These are phyloP conservation scores for Salpingoeca rosetta DNA, from an alignment of 78 protist genomes.

Conservation along the genomic window DNA sequence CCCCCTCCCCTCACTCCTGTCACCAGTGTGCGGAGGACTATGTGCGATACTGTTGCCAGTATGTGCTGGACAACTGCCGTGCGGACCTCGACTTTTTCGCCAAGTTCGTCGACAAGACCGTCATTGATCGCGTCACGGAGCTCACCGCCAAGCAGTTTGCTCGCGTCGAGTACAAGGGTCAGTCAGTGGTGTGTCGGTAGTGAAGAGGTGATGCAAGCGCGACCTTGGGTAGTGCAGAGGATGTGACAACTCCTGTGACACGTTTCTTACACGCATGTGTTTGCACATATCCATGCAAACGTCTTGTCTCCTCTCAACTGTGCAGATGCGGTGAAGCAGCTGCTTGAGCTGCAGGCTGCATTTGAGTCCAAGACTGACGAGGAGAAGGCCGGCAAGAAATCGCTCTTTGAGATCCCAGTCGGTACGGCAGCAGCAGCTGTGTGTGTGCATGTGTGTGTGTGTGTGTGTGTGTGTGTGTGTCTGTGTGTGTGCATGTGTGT, in stretches of 20 bases:
- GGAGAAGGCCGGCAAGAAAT: background rate
- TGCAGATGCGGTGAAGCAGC: background rate
- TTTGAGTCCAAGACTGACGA: background rate
- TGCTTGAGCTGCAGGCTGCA: background rate
- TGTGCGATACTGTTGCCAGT: background rate
- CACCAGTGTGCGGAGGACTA: background rate
- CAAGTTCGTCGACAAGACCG: background rate
- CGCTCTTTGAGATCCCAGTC: background rate
- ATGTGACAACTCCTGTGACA: background rate
- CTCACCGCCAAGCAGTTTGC: slow-evolving; percentile 14
- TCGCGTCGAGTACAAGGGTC: slow-evolving; percentile 39
- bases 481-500: slow-evolving; percentile 1
- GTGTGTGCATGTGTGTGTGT: slow-evolving; percentile 1
- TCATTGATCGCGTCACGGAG: slow-evolving; percentile 49
- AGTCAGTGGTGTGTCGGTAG: slow-evolving; percentile 30
- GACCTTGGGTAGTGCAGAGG: background rate
- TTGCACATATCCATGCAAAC: background rate
- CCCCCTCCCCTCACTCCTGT: too few relatives aligned
- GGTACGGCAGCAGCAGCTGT: too few relatives aligned
- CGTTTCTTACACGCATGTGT: background rate
- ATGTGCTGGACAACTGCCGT: background rate
- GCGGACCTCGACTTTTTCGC: slow-evolving; percentile 6
- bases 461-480: background rate
- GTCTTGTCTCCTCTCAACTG: background rate
- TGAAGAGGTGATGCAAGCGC: background rate